Percentiles rank a stretch among this genome's conserved stretches.
phyloP scores from a whole-genome alignment of 768 basidiomycete species.

The Xanthoconium purpureum region DNA sequence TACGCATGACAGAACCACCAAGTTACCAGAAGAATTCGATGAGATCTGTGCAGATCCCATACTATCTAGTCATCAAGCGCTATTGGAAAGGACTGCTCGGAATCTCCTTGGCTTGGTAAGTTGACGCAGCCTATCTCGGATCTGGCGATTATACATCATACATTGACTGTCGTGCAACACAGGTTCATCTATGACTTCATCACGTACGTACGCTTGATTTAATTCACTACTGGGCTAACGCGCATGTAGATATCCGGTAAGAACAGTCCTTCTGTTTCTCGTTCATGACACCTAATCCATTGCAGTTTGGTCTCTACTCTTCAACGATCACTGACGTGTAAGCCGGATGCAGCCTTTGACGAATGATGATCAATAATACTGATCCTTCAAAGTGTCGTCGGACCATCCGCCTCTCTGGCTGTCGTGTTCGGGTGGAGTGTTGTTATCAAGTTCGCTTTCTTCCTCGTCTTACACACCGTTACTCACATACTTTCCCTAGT shows the following conservation, averaged over 20 bases:
- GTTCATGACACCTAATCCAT: background rate
- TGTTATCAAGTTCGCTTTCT: slow-evolving; percentile 65
- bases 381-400: slow-evolving; percentile 50
- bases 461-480: background rate
- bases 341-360: slow-evolving; percentile 11
- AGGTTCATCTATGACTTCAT: slow-evolving; percentile 84
- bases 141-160: background rate
- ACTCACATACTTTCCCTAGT: slow-evolving; percentile 29
- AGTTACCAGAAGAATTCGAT: slow-evolving; percentile 76
- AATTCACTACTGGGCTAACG: background rate
- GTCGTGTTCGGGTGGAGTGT: slow-evolving; percentile 82
- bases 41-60: slow-evolving; percentile 72
- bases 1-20: slow-evolving; percentile 78
- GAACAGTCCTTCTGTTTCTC: slow-evolving; percentile 22
- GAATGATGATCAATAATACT: background rate
- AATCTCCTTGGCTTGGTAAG: slow-evolving; percentile 72
- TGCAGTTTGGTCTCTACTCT: slow-evolving; percentile 76
- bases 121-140: background rate
- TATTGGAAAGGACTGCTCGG: slow-evolving; percentile 78
- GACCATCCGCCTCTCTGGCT: slow-evolving; percentile 45
- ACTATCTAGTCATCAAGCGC: slow-evolving; percentile 68
- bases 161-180: slow-evolving; percentile 1
- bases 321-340: slow-evolving; percentile 70
- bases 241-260: slow-evolving; percentile 56
- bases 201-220: slow-evolving; percentile 42